Evolutionary conservation across 306 rosid genomes (phyloP).

Genomic region (Trifolium repens): DNA sequence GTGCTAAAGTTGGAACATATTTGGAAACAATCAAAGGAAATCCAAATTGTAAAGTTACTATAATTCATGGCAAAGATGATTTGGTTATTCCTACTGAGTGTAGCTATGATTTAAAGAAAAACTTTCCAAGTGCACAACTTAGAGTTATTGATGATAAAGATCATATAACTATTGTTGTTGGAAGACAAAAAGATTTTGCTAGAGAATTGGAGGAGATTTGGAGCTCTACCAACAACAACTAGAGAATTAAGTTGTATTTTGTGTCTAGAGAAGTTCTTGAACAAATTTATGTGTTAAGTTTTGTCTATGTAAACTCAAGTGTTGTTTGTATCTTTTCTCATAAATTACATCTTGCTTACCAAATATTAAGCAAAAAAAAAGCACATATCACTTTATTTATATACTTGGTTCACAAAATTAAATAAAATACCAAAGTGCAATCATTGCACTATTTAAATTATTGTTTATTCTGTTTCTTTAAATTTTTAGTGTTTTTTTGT

Average conservation of each 20-base stretch:
- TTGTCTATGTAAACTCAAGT: neutral
- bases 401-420: neutral
- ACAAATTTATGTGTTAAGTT: slow-evolving; percentile 22
- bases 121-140: slow-evolving; percentile 70
- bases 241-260: neutral
- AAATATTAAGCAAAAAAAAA: slow-evolving; percentile 2
- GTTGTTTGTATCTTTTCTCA: slow-evolving; percentile 29
- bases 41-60: slow-evolving; percentile 59
- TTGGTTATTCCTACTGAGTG: slow-evolving; percentile 83
- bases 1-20: slow-evolving; percentile 66
- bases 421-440: slow-evolving; percentile 28
- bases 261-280: slow-evolving; percentile 19
- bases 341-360: slow-evolving; percentile 19
- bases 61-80: slow-evolving; percentile 81
- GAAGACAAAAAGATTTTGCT: slow-evolving; percentile 79
- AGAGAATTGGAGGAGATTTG: slow-evolving; percentile 83
- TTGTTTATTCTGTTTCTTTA: neutral
- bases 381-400: slow-evolving; percentile 18
- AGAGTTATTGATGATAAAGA: slow-evolving; percentile 76
- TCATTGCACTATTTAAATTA: slow-evolving; percentile 5
- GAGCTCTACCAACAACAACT: slow-evolving; percentile 50
- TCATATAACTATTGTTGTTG: slow-evolving; percentile 88
- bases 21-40: slow-evolving; percentile 61
- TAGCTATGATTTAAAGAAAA: slow-evolving; percentile 61
- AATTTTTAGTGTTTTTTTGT: no score